Conservation (phyloP, 768 basidiomycete genomes). For the Auricularia auricula-judae region DNA sequence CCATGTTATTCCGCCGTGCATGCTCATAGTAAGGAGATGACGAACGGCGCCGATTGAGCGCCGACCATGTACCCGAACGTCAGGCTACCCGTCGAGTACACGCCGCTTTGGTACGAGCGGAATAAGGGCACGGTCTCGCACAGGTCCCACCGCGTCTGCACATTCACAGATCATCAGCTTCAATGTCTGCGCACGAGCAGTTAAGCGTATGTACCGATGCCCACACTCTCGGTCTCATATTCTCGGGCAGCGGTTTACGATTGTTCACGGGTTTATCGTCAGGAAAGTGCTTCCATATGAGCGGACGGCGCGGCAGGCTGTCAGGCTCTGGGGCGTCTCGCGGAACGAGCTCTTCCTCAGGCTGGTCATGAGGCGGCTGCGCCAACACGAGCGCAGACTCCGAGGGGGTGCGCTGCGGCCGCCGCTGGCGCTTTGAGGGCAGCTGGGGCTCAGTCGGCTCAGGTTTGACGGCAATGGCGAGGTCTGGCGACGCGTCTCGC, state of each 20-base stretch:
- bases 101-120: constrained; percentile 58
- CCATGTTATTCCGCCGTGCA: constrained; percentile 7
- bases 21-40: constrained; percentile 5
- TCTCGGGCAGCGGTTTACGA: background rate
- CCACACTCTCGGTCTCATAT: background rate
- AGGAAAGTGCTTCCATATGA: background rate
- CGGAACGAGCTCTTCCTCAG: too few species aligned
- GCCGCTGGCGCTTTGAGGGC: too few species aligned
- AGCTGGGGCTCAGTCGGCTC: too few species aligned
- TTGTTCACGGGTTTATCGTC: background rate
- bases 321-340: too few species aligned
- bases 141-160: constrained; percentile 56
- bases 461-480: too few species aligned
- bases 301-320: too few species aligned
- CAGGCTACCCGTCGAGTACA: constrained; percentile 49
- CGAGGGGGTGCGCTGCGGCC: too few species aligned
- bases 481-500: too few species aligned
- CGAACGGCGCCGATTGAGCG: constrained; percentile 55
- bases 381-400: too few species aligned
- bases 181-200: background rate
- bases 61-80: constrained; percentile 71
- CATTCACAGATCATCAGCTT: constrained; percentile 28
- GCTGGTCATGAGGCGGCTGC: too few species aligned
- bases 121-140: constrained; percentile 74
- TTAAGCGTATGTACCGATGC: too few species aligned